Base-by-base conservation (phyloP, 2,329 filamentous ascomycete genomes). In the Pyrenochaeta sp. region DNA sequence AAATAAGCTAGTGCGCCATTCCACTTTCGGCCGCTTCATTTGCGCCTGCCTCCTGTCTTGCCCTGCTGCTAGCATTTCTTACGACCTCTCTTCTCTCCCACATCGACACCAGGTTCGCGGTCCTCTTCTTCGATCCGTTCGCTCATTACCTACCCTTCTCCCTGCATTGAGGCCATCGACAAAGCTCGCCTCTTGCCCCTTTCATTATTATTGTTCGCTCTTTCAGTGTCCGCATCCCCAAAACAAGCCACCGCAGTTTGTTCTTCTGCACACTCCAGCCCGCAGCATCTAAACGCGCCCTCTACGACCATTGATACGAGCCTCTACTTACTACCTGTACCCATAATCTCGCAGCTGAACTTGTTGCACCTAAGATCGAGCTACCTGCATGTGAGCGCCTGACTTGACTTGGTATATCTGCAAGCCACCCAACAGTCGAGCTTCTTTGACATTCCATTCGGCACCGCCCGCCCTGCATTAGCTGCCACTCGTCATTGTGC, bases 191-290 rank as follows among this genome's bases (percentile, higher is more conserved):
- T 69, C 73, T 72, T 71, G 71, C 72, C 61, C 64, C 59, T 53
- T 76, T 76, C 72, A 72, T 76, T 77, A 63, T 75, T 76, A 72
- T 75, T 75, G 72, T 75, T 72, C 74, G 66, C 73, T 77, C 72
- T 72, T 77, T 76, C 61, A 71, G 64, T 66, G 65, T 72, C 67
- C 67, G 65, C 69, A 70, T 65, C 69, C 66, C 68, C 71, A 68
- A 68, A 67, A 68, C 68, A 70, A 66, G 62, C 73, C 68, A 62
- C 62, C 58, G 62, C 58, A 56, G 62, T 66, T 69, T 60, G 54
- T 61, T 65, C 64, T 66, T 58, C 62, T 56, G 57, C 61, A 59
- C 62, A 53, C 61, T 60, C 62, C 56, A 59, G 54, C 62, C 58
- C 54, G 53, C 59, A 56, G 54, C 63, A 62, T 62, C 54, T 64